A percentile compares a stretch with the other conserved stretches of the same genome.
Conservation (phyloP, 2,329 filamentous ascomycete species). For the Camillea tinctor region DNA sequence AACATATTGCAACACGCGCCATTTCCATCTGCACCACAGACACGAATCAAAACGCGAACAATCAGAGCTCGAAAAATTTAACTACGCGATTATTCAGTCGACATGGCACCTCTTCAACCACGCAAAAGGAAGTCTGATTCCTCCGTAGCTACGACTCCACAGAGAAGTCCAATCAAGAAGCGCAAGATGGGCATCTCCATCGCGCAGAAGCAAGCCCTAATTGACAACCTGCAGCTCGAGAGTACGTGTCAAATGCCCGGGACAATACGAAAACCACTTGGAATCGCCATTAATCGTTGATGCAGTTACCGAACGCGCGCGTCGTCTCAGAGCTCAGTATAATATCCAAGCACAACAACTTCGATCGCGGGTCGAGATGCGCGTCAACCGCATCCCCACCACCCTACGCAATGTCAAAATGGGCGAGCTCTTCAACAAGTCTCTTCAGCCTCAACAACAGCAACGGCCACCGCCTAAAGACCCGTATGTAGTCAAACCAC, state of each 20-base stretch:
- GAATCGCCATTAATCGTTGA: constrained; percentile 17
- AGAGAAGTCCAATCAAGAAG: constrained; percentile 62
- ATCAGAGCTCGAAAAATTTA: constrained; percentile 22
- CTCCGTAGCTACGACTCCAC: constrained; percentile 33
- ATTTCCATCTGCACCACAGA: background rate
- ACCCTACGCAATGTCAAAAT: constrained; percentile 77
- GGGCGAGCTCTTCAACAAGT: constrained; percentile 67
- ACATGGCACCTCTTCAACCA: constrained; percentile 27
- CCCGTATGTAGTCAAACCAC: constrained; percentile 34
- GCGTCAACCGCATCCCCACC: constrained; percentile 86
- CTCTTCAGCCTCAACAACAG: constrained; percentile 43
- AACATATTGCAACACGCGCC: background rate
- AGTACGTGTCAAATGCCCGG: constrained; percentile 52
- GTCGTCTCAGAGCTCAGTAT: constrained; percentile 86
- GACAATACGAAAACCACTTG: background rate
- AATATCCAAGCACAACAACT: constrained; percentile 83
- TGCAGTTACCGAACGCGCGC: constrained; percentile 45
- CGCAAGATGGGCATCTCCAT: constrained; percentile 60
- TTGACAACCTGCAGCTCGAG: constrained; percentile 88
- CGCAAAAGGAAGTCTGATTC: constrained; percentile 45
- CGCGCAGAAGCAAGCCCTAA: constrained; percentile 78
- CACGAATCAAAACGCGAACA: constrained; percentile 4
- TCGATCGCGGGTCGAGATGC: constrained; percentile 82
- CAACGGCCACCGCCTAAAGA: constrained; percentile 28
- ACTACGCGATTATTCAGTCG: background rate